phyloP scores from a whole-genome alignment of 1,139 yeast species.

The Saccharomyces hybrid region DNA sequence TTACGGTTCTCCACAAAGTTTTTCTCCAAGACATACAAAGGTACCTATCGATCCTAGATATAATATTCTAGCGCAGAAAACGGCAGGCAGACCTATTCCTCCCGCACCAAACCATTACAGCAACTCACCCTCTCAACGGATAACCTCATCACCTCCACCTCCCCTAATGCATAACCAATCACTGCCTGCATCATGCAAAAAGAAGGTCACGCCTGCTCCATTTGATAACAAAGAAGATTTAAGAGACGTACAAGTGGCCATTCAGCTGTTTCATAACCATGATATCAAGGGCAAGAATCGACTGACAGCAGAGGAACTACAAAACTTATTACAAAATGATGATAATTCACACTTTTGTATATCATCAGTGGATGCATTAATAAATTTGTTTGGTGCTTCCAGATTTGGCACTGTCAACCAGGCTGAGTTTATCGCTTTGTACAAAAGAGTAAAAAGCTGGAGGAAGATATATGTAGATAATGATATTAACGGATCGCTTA shows the following conservation, averaged over 20 bases:
- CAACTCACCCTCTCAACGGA: not conserved
- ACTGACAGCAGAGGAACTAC: conserved; percentile 30
- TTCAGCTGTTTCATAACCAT: conserved; percentile 28
- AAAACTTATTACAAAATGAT: conserved; percentile 31
- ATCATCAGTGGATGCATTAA: conserved; percentile 30
- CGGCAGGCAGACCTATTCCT: not conserved
- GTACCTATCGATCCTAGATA: not conserved
- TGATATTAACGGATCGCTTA: conserved; percentile 30
- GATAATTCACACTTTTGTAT: conserved; percentile 30
- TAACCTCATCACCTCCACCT: not conserved
- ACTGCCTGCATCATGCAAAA: conserved; percentile 2
- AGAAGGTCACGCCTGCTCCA: conserved; percentile 2
- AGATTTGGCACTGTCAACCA: conserved; percentile 31
- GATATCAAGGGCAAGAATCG: conserved; percentile 28
- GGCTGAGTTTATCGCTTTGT: conserved; percentile 29
- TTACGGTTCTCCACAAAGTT: not conserved
- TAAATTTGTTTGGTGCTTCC: conserved; percentile 31
- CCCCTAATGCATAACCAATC: not conserved
- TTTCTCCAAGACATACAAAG: not conserved
- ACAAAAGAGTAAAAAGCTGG: conserved; percentile 32
- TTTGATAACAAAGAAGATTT: conserved; percentile 13
- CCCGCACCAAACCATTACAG: not conserved
- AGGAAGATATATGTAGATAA: conserved; percentile 32
- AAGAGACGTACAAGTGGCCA: conserved; percentile 26
- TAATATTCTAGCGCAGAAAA: not conserved